These are phyloP conservation scores for Phaeolepiota aurea DNA, from an alignment of 768 basidiomycete genomes.

Conservation along the genomic window DNA sequence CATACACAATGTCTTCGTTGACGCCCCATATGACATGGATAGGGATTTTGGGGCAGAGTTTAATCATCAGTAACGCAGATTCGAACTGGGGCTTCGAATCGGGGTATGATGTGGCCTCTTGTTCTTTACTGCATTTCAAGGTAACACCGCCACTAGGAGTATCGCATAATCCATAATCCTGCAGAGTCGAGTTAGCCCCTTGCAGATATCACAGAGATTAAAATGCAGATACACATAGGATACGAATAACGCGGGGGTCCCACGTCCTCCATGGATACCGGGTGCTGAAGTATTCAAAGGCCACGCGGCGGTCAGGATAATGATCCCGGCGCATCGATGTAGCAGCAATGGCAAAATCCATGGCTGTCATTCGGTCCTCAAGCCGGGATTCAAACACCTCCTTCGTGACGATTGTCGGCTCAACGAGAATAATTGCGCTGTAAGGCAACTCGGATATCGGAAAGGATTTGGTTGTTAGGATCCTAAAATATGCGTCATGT, in stretches of 20 bases:
- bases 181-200: background rate
- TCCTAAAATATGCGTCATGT: slow-evolving; percentile 14
- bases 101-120: slow-evolving; percentile 38
- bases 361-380: slow-evolving; percentile 26
- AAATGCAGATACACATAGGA: slow-evolving; percentile 33
- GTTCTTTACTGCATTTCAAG: slow-evolving; percentile 34
- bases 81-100: slow-evolving; percentile 37
- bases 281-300: slow-evolving; percentile 31
- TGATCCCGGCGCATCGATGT: slow-evolving; percentile 26
- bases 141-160: slow-evolving; percentile 17
- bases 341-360: slow-evolving; percentile 27
- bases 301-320: slow-evolving; percentile 33
- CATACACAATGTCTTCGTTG: slow-evolving; percentile 35
- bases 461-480: slow-evolving; percentile 27
- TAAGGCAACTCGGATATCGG: slow-evolving; percentile 18
- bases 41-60: slow-evolving; percentile 25
- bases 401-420: slow-evolving; percentile 31
- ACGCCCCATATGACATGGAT: slow-evolving; percentile 43
- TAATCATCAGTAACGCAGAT: slow-evolving; percentile 21
- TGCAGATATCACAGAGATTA: slow-evolving; percentile 9
- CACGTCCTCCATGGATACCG: slow-evolving; percentile 38
- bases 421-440: slow-evolving; percentile 31
- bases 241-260: slow-evolving; percentile 29
- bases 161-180: slow-evolving; percentile 29
- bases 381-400: slow-evolving; percentile 26